Base-by-base conservation (phyloP, 2,329 filamentous ascomycete genomes). In the Diplodia seriata region DNA sequence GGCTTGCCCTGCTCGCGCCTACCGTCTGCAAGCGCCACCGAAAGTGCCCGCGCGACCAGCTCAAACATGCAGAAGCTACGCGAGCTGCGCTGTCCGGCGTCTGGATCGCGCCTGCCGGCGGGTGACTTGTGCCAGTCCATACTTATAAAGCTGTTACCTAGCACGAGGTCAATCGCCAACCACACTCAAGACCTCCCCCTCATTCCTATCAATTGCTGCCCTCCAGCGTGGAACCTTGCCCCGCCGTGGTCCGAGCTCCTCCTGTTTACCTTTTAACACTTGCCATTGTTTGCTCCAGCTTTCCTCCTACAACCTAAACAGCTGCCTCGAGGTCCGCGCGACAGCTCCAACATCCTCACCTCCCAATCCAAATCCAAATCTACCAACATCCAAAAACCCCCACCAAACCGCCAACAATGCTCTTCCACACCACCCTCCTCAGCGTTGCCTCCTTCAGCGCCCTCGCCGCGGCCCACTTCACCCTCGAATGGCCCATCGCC, bases 391-490 rank as follows among this genome's bases (percentile, higher is more conserved):
- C 33, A 8, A 56, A 56, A 26, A 26, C 26, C 15, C 47, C 31
- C n/a, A 63, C 29, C 9, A 38, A 18, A 31, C 14, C n/a, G n/a
- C 23, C 40, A 51, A 76, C 68, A 7, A 80, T 80, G 78, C 71
- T 75, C 64, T 72, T 70, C 72, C 20, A 2, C 31, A 26, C 23
- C 33, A 14, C 36, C 54, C 20, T 51, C 43, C 38, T 66, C 63
- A 15, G 20, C 36, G 14, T 26, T 6, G 73, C 71, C 62, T 69
- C 74, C 67, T 73, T 82, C 55, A 68, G 77, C 47, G 75, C 82
- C 56, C 79, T 83, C 67, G 71, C 84, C 55, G 78, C 80, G 20
- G 86, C 86, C 18, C 87, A 89, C 74, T 89, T 87, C 79, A 74
- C 80, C 3, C 81, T 89, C 75, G 75, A 81, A 43, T 87, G 82